Evolutionary conservation across 2,329 filamentous ascomycete genomes (phyloP).

Genomic region (Arthrobotrys conoides): DNA sequence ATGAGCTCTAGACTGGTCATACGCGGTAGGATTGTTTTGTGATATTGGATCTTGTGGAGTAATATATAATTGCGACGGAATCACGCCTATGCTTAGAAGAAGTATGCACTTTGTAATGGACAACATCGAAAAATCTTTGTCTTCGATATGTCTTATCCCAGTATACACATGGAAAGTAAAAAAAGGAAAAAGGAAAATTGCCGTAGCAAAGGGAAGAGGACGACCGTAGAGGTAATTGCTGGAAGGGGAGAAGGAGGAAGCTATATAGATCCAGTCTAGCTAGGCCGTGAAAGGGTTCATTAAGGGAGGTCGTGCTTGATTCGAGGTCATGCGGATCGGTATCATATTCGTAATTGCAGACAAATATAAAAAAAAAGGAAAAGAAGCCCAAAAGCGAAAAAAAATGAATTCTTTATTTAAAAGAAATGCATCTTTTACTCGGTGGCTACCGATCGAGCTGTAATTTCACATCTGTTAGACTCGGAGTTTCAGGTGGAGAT

Average conservation of each 20-base stretch:
- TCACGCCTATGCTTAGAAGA: slow-evolving; percentile 28
- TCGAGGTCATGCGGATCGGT: slow-evolving; percentile 57
- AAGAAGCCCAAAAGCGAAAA: slow-evolving; percentile 20
- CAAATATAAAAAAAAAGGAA: slow-evolving; percentile 39
- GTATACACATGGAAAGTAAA: slow-evolving; percentile 55
- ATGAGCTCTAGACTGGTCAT: slow-evolving; percentile 33
- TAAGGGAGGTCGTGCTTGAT: slow-evolving; percentile 49
- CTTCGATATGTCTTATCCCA: slow-evolving; percentile 56
- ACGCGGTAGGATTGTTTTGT: not conserved
- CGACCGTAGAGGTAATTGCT: slow-evolving; percentile 22
- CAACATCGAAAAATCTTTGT: slow-evolving; percentile 42
- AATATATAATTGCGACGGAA: slow-evolving; percentile 3
- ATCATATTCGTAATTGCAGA: slow-evolving; percentile 54
- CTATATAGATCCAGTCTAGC: slow-evolving; percentile 42
- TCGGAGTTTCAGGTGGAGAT: not conserved
- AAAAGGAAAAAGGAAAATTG: slow-evolving; percentile 29
- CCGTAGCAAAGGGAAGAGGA: slow-evolving; percentile 26
- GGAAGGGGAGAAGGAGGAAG: slow-evolving; percentile 22
- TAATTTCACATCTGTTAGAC: slow-evolving; percentile 23
- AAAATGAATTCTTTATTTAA: slow-evolving; percentile 55
- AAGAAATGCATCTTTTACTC: slow-evolving; percentile 56
- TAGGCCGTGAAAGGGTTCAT: slow-evolving; percentile 39
- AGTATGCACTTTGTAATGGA: slow-evolving; percentile 12
- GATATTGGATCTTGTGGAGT: not conserved
- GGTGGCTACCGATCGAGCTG: slow-evolving; percentile 60